Percentiles rank a stretch among this genome's conserved stretches.
phyloP scores from a whole-genome alignment of 495 filamentous ascomycete species.

The Aspergillus sclerotiicarbonarius region DNA sequence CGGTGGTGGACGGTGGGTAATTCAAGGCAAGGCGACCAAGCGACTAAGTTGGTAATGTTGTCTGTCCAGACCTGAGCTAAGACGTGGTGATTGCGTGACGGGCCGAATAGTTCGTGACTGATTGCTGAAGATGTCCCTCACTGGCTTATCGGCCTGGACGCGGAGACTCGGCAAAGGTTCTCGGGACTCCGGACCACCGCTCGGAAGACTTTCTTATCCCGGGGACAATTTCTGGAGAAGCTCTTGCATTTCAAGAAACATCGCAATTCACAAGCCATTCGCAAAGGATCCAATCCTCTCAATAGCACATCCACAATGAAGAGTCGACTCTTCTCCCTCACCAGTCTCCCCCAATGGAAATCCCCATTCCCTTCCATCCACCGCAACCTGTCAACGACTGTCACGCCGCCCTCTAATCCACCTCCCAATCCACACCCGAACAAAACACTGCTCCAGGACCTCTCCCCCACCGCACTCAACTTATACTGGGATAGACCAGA shows the following conservation, averaged over 20 bases:
- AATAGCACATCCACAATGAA: slow-evolving; percentile 7
- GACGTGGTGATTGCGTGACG: not conserved
- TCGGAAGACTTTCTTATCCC: slow-evolving; percentile 17
- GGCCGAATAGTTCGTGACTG: not conserved
- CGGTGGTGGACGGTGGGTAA: not conserved
- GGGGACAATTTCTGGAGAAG: slow-evolving; percentile 8
- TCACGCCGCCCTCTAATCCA: slow-evolving; percentile 8
- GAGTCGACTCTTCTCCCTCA: slow-evolving; percentile 1
- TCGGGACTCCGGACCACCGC: not conserved
- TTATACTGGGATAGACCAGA: slow-evolving; percentile 59
- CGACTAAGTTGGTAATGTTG: not conserved
- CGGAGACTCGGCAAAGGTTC: slow-evolving; percentile 13
- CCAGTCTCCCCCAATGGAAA: not conserved
- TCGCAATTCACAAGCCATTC: not conserved
- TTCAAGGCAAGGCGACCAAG: not conserved
- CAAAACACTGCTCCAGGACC: slow-evolving; percentile 32
- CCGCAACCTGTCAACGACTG: not conserved
- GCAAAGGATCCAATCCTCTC: not conserved
- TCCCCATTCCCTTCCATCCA: not conserved
- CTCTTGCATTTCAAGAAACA: not conserved
- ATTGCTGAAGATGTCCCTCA: slow-evolving; percentile 1
- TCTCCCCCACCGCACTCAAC: slow-evolving; percentile 38
- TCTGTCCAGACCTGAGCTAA: not conserved
- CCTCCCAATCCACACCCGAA: slow-evolving; percentile 19
- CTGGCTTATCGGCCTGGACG: slow-evolving; percentile 13